Evolutionary conservation across 2,329 filamentous ascomycete genomes (phyloP), one percentile per base, ranked within the genome.

Genomic region (Plenodomus lindquistii): DNA sequence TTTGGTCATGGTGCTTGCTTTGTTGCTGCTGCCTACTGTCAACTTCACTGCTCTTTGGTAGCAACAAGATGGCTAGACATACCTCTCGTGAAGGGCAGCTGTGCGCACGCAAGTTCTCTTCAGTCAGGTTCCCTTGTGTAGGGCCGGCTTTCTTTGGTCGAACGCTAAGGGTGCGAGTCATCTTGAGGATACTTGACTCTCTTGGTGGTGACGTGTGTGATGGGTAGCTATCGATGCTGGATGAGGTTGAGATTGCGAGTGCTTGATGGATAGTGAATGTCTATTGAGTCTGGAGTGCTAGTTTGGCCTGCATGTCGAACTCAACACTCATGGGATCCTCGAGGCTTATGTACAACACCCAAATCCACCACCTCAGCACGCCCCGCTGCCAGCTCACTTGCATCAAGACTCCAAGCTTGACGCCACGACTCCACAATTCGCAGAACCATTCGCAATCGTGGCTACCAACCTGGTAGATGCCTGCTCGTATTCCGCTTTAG

Each of bases 41-140:
- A 63, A 49, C 29, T 18, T 18, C 11, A n/a, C 24, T 36, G 13
- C 8, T 11, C 35, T 29, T 21, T n/a, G 17, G 15, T 7, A 16
- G 37, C 27, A 37, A 42, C 40, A 27, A 20, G 2, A 19, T n/a
- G 5, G 18, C 7, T 27, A 27, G 13, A 48, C 54, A 24, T 48
- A 71, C 69, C 57, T 65, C 61, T 16, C 43, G 42, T 24, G 49
- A 58, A 40, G 55, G 45, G 1, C 55, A 60, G 42, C 64, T 63
- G 44, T 72, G 67, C 36, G 63, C 46, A 40, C 60, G 56, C 22
- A 72, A 37, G 48, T 71, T 72, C 38, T 66, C 62, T 37, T 68
- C 63, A 1, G 68, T 69, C 34, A 71, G 54, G 29, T 37, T 46
- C 43, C 22, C 31, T 35, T 11, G 44, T 31, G 18, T 37, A 20